A percentile compares a stretch with the other conserved stretches of the same genome.
These are phyloP conservation scores for Wallemia mellicola DNA, from an alignment of 1,284 basidiomycete species.

Conservation along the genomic window DNA sequence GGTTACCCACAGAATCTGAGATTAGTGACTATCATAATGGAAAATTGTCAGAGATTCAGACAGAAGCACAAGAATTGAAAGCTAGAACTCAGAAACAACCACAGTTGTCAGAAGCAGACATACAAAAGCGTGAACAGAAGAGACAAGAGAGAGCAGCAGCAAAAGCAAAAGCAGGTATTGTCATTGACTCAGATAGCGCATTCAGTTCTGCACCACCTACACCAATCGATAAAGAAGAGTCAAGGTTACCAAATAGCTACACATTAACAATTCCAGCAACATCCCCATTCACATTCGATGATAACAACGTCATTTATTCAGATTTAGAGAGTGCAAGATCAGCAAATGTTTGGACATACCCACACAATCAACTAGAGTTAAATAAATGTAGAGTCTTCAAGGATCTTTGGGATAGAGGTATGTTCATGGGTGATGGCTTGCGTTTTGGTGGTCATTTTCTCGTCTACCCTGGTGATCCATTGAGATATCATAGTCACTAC, in stretches of 20 bases:
- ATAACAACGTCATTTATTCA: constrained; percentile 18
- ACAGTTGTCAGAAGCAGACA: neutral
- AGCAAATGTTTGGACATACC: constrained; percentile 49
- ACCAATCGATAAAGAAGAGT: neutral
- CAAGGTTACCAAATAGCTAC: neutral
- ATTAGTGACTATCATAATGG: neutral
- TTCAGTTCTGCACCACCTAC: neutral
- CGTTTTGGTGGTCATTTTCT: constrained; percentile 88
- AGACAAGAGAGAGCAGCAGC: constrained; percentile 1
- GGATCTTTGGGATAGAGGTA: constrained; percentile 45
- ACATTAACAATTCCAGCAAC: neutral
- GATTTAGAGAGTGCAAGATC: constrained; percentile 29
- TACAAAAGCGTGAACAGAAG: constrained; percentile 1
- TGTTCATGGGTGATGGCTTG: constrained; percentile 58
- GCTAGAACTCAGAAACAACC: neutral
- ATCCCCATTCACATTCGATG: neutral
- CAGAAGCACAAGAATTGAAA: neutral
- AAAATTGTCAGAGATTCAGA: neutral
- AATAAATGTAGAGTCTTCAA: constrained; percentile 51
- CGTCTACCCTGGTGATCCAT: constrained; percentile 89
- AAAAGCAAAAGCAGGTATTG: neutral
- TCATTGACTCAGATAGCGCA: neutral
- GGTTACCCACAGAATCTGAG: neutral
- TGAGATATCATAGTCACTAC: constrained; percentile 93
- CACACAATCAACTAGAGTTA: constrained; percentile 28